phyloP scores from a whole-genome alignment of 371 early-diverging fungal species.

The Apophysomyces ossiformis region DNA sequence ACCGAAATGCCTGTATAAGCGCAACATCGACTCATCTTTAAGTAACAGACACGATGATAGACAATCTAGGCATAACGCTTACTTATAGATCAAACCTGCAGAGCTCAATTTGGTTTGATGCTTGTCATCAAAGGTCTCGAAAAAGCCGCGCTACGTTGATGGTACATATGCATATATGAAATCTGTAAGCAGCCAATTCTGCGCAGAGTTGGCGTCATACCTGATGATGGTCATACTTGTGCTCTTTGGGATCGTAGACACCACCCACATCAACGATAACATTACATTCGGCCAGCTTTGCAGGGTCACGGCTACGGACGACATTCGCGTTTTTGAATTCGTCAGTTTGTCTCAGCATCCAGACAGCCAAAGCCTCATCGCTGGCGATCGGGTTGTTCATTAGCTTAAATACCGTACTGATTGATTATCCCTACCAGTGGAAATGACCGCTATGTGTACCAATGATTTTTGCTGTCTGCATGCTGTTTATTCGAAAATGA shows the following conservation, averaged over 20 bases:
- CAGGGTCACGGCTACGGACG: constrained; percentile 89
- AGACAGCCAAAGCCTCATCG: constrained; percentile 96
- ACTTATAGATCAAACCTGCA: constrained; percentile 92
- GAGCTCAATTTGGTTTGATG: constrained; percentile 89
- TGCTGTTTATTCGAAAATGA: not conserved
- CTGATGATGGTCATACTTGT: constrained; percentile 98
- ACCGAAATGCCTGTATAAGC: constrained; percentile 78
- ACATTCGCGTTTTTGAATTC: constrained; percentile 76
- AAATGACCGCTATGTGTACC: constrained; percentile 91
- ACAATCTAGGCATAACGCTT: constrained; percentile 5
- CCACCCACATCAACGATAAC: constrained; percentile 99
- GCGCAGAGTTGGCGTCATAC: constrained; percentile 20
- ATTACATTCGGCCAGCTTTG: constrained; percentile 79
- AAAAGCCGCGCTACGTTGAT: constrained; percentile 75
- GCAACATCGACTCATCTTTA: constrained; percentile 15
- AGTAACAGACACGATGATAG: constrained; percentile 18
- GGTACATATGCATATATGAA: not conserved
- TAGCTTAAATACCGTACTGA: not conserved
- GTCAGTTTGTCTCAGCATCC: constrained; percentile 77
- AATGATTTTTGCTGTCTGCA: constrained; percentile 52
- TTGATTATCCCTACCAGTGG: constrained; percentile 63
- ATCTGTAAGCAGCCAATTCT: too few relatives aligned
- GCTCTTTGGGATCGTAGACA: constrained; percentile 80
- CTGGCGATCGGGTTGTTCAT: constrained; percentile 18
- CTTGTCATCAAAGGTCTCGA: constrained; percentile 82